Evolutionary conservation across 163 green algal species (phyloP).

Genomic region (Scenedesmus sp.): DNA sequence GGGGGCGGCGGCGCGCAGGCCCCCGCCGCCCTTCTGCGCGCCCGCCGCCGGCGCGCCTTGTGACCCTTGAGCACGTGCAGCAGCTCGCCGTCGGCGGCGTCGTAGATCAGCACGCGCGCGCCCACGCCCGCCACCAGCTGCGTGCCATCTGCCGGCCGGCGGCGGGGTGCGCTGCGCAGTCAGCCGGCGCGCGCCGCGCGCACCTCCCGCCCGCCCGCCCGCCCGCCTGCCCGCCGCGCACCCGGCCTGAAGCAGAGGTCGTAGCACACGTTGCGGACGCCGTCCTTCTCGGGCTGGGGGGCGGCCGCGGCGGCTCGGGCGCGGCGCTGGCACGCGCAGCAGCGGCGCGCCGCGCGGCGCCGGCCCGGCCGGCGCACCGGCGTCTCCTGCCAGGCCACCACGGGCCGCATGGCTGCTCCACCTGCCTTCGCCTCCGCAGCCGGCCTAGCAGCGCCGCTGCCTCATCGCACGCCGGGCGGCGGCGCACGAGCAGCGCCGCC

Average conservation of each 20-base stretch:
- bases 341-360: too few relatives aligned
- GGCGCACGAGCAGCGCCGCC: too few relatives aligned
- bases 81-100: constrained; percentile 76
- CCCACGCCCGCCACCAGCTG: constrained; percentile 77
- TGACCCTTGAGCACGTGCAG: constrained; percentile 80
- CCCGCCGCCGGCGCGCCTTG: constrained; percentile 53
- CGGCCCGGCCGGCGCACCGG: constrained; percentile 44
- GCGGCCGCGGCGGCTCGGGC: background rate
- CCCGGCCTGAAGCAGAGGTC: constrained; percentile 81
- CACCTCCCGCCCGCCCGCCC: too few relatives aligned
- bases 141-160: constrained; percentile 66
- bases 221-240: constrained; percentile 37
- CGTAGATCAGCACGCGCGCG: constrained; percentile 80
- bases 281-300: constrained; percentile 80
- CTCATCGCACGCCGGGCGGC: too few relatives aligned
- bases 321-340: background rate
- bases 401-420: constrained; percentile 60
- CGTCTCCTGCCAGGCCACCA: constrained; percentile 68
- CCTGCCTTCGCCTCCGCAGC: too few relatives aligned
- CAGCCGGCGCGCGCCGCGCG: too few relatives aligned
- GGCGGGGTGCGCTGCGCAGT: too few relatives aligned
- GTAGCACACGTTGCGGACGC: constrained; percentile 79
- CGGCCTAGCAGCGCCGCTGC: too few relatives aligned
- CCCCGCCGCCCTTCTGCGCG: background rate
- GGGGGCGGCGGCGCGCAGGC: background rate